Evolutionary conservation across 208 protist genomes (phyloP), one percentile per base, ranked within the genome.

Genomic region (Crithidia bombi): DNA sequence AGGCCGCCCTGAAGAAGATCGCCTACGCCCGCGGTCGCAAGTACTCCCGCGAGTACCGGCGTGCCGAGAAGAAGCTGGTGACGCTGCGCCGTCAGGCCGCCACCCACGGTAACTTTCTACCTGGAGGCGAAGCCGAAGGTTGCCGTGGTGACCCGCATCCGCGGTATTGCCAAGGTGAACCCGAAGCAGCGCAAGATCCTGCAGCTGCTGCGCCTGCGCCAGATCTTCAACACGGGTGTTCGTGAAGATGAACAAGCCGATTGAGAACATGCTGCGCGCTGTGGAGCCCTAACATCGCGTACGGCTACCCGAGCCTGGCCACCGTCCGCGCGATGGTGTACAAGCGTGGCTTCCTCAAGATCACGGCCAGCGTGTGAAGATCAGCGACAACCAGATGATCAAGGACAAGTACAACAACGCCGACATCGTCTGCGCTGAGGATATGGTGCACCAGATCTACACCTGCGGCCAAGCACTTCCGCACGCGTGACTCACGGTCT

Each of bases 191-290:
- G 93, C 63, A 99, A 99, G 94, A 99, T 99, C 82, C 91, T 99
- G 10, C 94, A 99, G 87, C 92, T 99, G 15, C 87, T 99, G 66
- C 96, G 99, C 79, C 96, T 99, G 26, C 86, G 95, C 63, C 98
- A 99, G 92, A 99, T 99, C 92, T 93, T 99, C 96, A 99, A 99
- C 89, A 99, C 91, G 58, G n/a, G 97, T 99, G 51, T 99, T 99
- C 79, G 89, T 99, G 72, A 95, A 95, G 70, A 58, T 99, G 32
- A 99, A 99, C 97, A 99, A 99, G 88, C 98, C 99, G 47, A 99
- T 98, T 39, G 85, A 99, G 75, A 99, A 99, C 81, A 99, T 99
- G 98, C 93, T 99, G 38, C 92, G 93, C 67, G 74, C 97, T 12
- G 97, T 99, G 57, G 98, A 99, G 89, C 98, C 98, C 62, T 99